Evolutionary conservation across 1,284 basidiomycete species (phyloP).

Genomic region (Microbotryum lychnidis-dioicae): DNA sequence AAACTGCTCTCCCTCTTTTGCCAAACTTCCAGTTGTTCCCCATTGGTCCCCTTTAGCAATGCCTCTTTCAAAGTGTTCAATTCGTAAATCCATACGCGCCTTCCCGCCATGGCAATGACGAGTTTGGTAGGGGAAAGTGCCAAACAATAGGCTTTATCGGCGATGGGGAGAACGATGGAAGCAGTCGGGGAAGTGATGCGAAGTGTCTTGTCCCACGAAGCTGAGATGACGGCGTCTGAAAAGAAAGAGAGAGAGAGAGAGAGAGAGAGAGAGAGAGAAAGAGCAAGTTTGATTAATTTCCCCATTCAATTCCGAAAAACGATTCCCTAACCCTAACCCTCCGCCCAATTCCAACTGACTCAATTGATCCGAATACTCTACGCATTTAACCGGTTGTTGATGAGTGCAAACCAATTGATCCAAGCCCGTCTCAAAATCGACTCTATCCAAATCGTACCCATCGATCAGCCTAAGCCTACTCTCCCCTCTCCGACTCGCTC

Average conservation of each 20-base stretch:
- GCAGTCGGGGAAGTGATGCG: slow-evolving; percentile 55
- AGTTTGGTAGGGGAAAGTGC: slow-evolving; percentile 64
- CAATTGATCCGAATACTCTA: slow-evolving; percentile 43
- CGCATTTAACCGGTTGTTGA: slow-evolving; percentile 41
- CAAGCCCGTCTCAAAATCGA: slow-evolving; percentile 44
- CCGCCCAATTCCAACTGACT: slow-evolving; percentile 31
- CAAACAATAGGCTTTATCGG: slow-evolving; percentile 75
- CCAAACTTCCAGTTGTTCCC: slow-evolving; percentile 45
- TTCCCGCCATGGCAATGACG: slow-evolving; percentile 82
- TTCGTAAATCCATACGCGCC: slow-evolving; percentile 80
- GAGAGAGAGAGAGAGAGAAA: too few relatives aligned
- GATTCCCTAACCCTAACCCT: too few relatives aligned
- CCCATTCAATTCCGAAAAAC: too few relatives aligned
- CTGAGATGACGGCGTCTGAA: slow-evolving; percentile 64
- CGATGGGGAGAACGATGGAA: slow-evolving; percentile 53
- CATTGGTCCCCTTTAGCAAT: slow-evolving; percentile 14
- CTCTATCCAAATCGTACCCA: slow-evolving; percentile 30
- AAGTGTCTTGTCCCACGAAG: slow-evolving; percentile 82
- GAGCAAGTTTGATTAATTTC: too few relatives aligned
- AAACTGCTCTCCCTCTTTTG: slow-evolving; percentile 83
- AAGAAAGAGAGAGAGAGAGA: too few relatives aligned
- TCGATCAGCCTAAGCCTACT: too few relatives aligned
- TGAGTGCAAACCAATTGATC: slow-evolving; percentile 44
- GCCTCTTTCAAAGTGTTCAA: slow-evolving; percentile 54
- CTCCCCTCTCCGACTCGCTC: too few relatives aligned